Percentiles rank a stretch among this genome's conserved stretches.
phyloP scores from a whole-genome alignment of 768 basidiomycete genomes.

The Dentipellis fragilis region DNA sequence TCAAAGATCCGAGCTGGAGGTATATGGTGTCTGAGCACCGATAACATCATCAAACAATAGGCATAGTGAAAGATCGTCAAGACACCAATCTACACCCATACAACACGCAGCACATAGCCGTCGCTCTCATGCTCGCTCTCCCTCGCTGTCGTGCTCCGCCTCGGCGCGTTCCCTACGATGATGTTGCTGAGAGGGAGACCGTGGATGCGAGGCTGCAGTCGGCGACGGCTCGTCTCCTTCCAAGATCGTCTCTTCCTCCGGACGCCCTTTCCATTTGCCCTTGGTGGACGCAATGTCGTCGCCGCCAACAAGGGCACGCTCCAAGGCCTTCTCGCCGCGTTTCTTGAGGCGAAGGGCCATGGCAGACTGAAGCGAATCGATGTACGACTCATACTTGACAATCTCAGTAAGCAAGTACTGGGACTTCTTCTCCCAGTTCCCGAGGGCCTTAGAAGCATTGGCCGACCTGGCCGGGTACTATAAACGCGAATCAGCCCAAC shows the following conservation, averaged over 20 bases:
- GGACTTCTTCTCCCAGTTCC: slow-evolving; percentile 91
- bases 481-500: slow-evolving; percentile 1
- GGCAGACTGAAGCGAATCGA: slow-evolving; percentile 77
- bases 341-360: slow-evolving; percentile 82
- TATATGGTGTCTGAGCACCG: neutral
- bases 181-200: neutral
- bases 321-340: slow-evolving; percentile 79
- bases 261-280: slow-evolving; percentile 30
- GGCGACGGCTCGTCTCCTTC: slow-evolving; percentile 25
- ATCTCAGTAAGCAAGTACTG: slow-evolving; percentile 85
- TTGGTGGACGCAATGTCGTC: slow-evolving; percentile 16
- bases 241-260: slow-evolving; percentile 34
- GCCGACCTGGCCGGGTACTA: slow-evolving; percentile 75
- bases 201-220: neutral
- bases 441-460: slow-evolving; percentile 65
- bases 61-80: neutral
- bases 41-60: neutral
- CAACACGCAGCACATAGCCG: neutral
- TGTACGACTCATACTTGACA: slow-evolving; percentile 92
- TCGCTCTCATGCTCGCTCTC: neutral
- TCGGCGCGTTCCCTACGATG: neutral
- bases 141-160: neutral
- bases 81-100: neutral
- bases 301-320: slow-evolving; percentile 38
- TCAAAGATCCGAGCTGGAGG: neutral